These are phyloP conservation scores for Whalleya microplaca DNA, from an alignment of 2,329 filamentous ascomycete species.

Conservation along the genomic window DNA sequence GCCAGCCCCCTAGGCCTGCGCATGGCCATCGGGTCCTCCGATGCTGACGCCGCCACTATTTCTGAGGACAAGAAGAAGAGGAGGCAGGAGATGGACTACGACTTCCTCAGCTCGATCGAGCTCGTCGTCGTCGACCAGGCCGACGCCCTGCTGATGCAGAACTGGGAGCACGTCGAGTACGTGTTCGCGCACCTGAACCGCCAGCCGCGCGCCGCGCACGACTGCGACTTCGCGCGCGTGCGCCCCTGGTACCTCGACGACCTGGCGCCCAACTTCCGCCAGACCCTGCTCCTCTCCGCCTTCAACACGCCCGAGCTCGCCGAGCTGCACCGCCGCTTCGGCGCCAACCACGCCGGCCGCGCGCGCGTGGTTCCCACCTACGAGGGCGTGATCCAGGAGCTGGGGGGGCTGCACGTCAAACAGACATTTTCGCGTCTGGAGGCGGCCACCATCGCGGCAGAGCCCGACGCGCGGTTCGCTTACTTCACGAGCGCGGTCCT, in stretches of 20 bases:
- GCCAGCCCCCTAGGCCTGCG: constrained; percentile 88
- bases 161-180: constrained; percentile 94
- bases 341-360: constrained; percentile 81
- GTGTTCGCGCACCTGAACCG: constrained; percentile 91
- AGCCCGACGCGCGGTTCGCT: constrained; percentile 87
- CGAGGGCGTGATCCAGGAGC: constrained; percentile 71
- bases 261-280: constrained; percentile 77
- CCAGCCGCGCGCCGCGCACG: constrained; percentile 86
- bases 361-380: constrained; percentile 73
- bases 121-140: constrained; percentile 88
- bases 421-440: constrained; percentile 93
- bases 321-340: constrained; percentile 73
- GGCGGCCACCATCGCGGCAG: constrained; percentile 67
- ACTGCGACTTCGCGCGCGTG: constrained; percentile 91
- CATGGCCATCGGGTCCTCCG: constrained; percentile 83
- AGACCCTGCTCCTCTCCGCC: constrained; percentile 79
- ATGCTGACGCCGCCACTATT: too few species aligned
- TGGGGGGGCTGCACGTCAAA: constrained; percentile 66
- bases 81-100: constrained; percentile 69
- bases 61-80: constrained; percentile 69
- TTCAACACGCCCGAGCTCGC: constrained; percentile 91
- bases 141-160: constrained; percentile 94
- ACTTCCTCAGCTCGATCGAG: constrained; percentile 94
- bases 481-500: constrained; percentile 86
- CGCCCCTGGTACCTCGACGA: constrained; percentile 92